Percentiles rank a stretch among this genome's conserved stretches.
phyloP scores from a whole-genome alignment of 1,284 basidiomycete species.

The Cystobasidiaceae sp. region DNA sequence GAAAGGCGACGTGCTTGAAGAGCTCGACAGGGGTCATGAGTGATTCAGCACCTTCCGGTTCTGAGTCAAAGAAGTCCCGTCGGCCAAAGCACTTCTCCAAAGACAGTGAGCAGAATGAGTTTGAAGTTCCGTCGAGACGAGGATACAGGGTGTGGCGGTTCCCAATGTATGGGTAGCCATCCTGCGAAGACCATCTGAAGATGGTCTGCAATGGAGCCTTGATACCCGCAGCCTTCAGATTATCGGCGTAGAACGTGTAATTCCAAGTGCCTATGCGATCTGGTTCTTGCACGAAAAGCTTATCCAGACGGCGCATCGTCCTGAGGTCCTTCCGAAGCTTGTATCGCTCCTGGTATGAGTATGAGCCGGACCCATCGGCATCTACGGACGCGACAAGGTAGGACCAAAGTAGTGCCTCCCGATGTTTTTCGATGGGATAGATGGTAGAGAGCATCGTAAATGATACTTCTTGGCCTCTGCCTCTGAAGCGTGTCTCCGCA shows the following conservation, averaged over 20 bases:
- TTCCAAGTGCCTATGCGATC: neutral
- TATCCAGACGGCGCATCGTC: neutral
- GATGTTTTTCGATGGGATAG: constrained; percentile 16
- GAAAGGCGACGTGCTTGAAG: constrained; percentile 5
- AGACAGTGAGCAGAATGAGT: neutral
- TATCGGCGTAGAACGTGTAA: neutral
- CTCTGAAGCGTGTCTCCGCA: constrained; percentile 16
- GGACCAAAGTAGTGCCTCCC: constrained; percentile 25
- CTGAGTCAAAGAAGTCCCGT: neutral
- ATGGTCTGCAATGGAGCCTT: neutral
- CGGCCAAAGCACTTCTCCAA: constrained; percentile 4
- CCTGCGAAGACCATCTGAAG: constrained; percentile 1
- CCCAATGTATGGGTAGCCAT: constrained; percentile 10
- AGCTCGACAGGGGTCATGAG: neutral
- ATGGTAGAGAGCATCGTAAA: neutral
- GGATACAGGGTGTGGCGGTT: neutral
- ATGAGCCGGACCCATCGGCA: neutral
- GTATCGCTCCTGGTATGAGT: neutral
- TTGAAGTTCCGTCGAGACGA: neutral
- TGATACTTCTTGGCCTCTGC: neutral
- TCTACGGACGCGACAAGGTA: constrained; percentile 5
- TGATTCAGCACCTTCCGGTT: neutral
- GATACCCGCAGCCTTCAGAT: neutral
- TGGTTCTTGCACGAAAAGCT: neutral
- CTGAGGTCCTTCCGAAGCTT: neutral